phyloP scores from a whole-genome alignment of 2,329 filamentous ascomycete genomes.

The Dothistroma septosporum region DNA sequence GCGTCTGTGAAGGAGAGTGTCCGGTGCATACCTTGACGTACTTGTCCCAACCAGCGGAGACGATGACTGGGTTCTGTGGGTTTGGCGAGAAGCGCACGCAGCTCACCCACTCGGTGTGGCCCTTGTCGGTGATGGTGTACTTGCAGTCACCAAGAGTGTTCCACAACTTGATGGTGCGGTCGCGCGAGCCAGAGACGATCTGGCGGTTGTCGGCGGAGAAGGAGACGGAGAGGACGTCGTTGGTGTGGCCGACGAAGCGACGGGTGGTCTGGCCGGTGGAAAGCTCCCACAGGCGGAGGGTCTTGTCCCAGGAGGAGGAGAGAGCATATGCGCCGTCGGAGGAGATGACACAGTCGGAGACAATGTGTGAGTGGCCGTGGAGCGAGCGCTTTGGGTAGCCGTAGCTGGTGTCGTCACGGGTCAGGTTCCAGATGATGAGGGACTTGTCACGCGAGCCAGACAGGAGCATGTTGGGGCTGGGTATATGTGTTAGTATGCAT shows the following conservation, averaged over 20 bases:
- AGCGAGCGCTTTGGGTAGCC: conserved; percentile 99
- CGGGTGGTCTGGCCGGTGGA: conserved; percentile 94
- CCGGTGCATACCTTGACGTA: conserved; percentile 86
- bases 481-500: conserved; percentile 7
- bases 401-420: conserved; percentile 96
- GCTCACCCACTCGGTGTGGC: conserved; percentile 99
- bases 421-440: conserved; percentile 99
- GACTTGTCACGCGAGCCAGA: conserved; percentile 97
- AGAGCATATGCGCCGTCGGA: conserved; percentile 99
- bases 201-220: conserved; percentile 99
- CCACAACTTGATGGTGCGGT: conserved; percentile 99
- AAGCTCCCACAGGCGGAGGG: conserved; percentile 98
- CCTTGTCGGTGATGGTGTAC: conserved; percentile 99
- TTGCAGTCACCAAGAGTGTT: conserved; percentile 99
- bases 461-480: conserved; percentile 97
- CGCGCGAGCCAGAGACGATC: conserved; percentile 97
- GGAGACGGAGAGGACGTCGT: conserved; percentile 98
- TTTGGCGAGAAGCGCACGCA: conserved; percentile 99
- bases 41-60: conserved; percentile 98
- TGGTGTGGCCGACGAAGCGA: conserved; percentile 98
- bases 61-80: conserved; percentile 99
- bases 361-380: conserved; percentile 98
- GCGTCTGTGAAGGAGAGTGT: conserved; percentile 16
- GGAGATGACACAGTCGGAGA: conserved; percentile 99
- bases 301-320: conserved; percentile 99